These are phyloP conservation scores for Aquilaria agallochum DNA, from an alignment of 441 rosid genomes.

Conservation along the genomic window DNA sequence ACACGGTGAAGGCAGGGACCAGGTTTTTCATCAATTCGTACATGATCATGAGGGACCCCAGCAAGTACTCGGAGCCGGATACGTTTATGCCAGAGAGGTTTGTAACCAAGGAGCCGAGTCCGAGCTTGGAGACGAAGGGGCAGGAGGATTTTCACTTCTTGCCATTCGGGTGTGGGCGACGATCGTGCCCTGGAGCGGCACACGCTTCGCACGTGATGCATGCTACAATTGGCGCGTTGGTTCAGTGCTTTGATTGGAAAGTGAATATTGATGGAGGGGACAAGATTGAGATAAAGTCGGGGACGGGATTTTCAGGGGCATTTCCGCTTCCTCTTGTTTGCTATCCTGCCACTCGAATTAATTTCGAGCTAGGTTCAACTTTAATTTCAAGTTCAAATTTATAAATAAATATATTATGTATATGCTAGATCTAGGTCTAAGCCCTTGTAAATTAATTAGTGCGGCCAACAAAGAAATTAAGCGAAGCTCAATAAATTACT, in stretches of 20 bases:
- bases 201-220: conserved; percentile 25
- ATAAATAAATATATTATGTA: too few relatives aligned
- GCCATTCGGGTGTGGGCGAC: conserved; percentile 43
- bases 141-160: conserved; percentile 25
- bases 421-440: too few relatives aligned
- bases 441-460: too few relatives aligned
- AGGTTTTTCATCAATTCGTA: conserved; percentile 37
- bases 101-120: conserved; percentile 13
- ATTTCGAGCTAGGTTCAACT: conserved; percentile 6
- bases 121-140: conserved; percentile 20
- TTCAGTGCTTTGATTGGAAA: conserved; percentile 46
- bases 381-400: too few relatives aligned
- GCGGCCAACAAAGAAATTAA: too few relatives aligned
- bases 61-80: conserved; percentile 19
- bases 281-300: conserved; percentile 13
- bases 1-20: conserved; percentile 30
- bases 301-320: conserved; percentile 26
- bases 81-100: conserved; percentile 36
- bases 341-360: conserved; percentile 19
- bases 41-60: conserved; percentile 37
- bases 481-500: too few relatives aligned
- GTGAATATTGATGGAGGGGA: conserved; percentile 15
- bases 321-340: conserved; percentile 30
- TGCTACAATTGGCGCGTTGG: conserved; percentile 27
- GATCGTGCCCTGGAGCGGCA: conserved; percentile 22